Base-by-base conservation (phyloP, 2,329 filamentous ascomycete species). In the Mollisiaceae sp. region DNA sequence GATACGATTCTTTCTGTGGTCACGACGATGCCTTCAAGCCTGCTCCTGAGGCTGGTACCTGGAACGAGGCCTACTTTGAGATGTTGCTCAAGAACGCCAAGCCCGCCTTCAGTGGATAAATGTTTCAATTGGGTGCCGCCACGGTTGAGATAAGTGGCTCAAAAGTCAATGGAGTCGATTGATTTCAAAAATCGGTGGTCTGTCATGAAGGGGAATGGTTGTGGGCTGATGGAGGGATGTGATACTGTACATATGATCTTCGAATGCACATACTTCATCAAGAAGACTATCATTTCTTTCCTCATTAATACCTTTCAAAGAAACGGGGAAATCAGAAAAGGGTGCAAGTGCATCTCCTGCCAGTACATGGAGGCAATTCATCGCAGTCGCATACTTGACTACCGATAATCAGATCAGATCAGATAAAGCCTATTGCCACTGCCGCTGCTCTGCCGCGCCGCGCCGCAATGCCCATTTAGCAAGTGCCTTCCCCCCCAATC, bases 1-100 rank as follows among this genome's bases (percentile, higher is more conserved):
- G 83, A 57, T 86, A 83, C 72, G 83, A 86, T 72, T 76, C 76
- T 35, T 78, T 82, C 75, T 85, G 83, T 62, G 82, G 83, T 47
- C 73, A 77, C 27, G 69, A 70, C n/a, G 79, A 81, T 75, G 76
- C 78, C 58, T 77, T 72, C 76, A 73, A 78, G 73, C 80, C 79
- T 27, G 71, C 78, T 39, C 80, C 80, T 59, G 77, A 81, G 75
- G 79, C 79, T 65, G 79, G 79, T 66, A 65, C 68, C 59, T 81
- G 79, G 79, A 78, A 80, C 76, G 77, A 81, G 76, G 77, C 75
- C 52, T 81, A 81, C 77, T 81, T 82, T 67, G 79, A 80, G 77
- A 74, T 74, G 70, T 76, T 81, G 64, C 47, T 82, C 69, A 75
- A 75, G 71, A 81, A 82, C 70, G 79, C 80, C 41, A 59, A 54